These are phyloP conservation scores for Stemphylium lycopersici DNA, from an alignment of 2,329 filamentous ascomycete species.

Conservation along the genomic window DNA sequence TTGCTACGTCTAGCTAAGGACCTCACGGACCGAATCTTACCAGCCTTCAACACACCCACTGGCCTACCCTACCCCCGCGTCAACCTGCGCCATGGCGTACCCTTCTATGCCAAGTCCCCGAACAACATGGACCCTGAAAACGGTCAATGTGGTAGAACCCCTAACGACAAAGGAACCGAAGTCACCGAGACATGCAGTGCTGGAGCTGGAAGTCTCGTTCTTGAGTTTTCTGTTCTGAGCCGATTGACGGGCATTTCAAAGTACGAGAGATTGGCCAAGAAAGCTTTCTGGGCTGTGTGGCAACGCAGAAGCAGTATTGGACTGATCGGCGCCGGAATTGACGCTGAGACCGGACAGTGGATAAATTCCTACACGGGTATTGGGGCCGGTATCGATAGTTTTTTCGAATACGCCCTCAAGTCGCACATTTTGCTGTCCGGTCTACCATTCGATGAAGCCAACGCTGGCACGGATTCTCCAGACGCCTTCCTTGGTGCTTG, in stretches of 20 bases:
- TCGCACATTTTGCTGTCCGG: constrained; percentile 89
- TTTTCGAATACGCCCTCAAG: constrained; percentile 98
- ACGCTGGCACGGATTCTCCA: constrained; percentile 70
- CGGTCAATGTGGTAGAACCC: constrained; percentile 55
- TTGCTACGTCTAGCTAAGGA: constrained; percentile 88
- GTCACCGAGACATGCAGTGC: constrained; percentile 97
- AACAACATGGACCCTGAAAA: constrained; percentile 65
- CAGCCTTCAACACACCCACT: constrained; percentile 89
- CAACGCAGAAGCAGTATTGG: constrained; percentile 81
- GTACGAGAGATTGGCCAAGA: constrained; percentile 89
- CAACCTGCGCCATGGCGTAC: constrained; percentile 87
- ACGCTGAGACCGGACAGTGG: constrained; percentile 90
- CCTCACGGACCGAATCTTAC: constrained; percentile 80
- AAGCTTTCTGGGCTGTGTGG: constrained; percentile 99
- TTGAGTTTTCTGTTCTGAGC: constrained; percentile 91
- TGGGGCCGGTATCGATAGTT: constrained; percentile 95
- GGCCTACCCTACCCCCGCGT: constrained; percentile 94
- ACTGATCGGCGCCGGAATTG: constrained; percentile 88
- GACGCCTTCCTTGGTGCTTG: constrained; percentile 82
- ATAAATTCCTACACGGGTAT: constrained; percentile 89
- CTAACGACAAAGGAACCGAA: constrained; percentile 62
- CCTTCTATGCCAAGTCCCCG: constrained; percentile 88
- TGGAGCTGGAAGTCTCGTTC: constrained; percentile 90
- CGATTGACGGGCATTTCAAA: constrained; percentile 82
- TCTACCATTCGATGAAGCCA: constrained; percentile 50